Base-by-base conservation (phyloP, 2,329 filamentous ascomycete genomes). In the Cercospora sp. region DNA sequence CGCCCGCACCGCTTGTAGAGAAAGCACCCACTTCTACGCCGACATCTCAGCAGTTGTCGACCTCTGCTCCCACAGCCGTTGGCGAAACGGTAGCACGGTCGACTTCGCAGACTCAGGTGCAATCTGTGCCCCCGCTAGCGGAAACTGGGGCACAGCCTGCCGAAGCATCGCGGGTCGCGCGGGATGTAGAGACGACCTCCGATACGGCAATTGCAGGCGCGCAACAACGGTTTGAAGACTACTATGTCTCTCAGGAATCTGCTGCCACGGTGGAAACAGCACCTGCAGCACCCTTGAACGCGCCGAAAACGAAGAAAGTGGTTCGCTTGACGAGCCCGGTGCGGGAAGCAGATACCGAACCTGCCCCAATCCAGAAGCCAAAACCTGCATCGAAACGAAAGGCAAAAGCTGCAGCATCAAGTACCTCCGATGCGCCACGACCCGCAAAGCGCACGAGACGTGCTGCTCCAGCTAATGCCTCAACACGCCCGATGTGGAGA, bases 391-490 rank as follows among this genome's bases (percentile, higher is more conserved):
- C 59, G 18, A 66, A 66, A 53, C 61, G 66, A 16, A 69, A 66
- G 53, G 51, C 66, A 45, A 64, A 63, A 61, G 55, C 60, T 49
- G 63, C 59, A 43, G 66, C 55, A 28, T 63, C 49, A 3, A 32
- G 62, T 28, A 26, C 70, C 3, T 24, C 59, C 3, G 13, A 67
- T 34, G 66, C 55, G 55, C 26, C 64, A 34, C 45, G 68, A n/a
- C 69, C 73, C 34, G 66, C 71, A 12, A 64, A 64, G 51, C 62
- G 62, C 28, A 64, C 28, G 40, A 57, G 51, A 18, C 62, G 62
- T 43, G 34, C 62, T 43, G 28, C 30, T 8, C 21, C 16, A n/a
- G 51, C 49, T 18, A 34, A 64, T 12, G 13, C 30, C 5, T 7
- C 61, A 28, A 55, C 61, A 12, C 61, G 34, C 4, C 30, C 16